Evolutionary conservation across 2,329 filamentous ascomycete genomes (phyloP).

Genomic region (Fusarium robinianum): DNA sequence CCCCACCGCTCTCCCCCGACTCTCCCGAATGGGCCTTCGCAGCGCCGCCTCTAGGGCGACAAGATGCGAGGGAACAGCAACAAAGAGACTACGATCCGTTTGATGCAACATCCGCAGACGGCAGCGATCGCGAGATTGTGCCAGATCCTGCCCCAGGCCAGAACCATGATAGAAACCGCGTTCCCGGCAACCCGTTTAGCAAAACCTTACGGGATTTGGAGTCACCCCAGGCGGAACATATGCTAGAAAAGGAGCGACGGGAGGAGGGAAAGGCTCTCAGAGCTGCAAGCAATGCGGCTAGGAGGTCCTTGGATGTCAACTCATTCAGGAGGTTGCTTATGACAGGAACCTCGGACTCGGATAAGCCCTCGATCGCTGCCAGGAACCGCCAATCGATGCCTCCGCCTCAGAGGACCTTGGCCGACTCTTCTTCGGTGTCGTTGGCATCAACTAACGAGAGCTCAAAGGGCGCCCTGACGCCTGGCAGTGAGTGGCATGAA

Average conservation of each 20-base stretch:
- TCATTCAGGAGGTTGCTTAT: slow-evolving; percentile 77
- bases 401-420: slow-evolving; percentile 7
- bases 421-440: slow-evolving; percentile 24
- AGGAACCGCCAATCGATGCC: slow-evolving; percentile 17
- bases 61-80: slow-evolving; percentile 34
- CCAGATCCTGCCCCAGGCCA: slow-evolving; percentile 32
- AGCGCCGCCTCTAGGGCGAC: slow-evolving; percentile 38
- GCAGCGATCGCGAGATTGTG: slow-evolving; percentile 37
- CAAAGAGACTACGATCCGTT: slow-evolving; percentile 41
- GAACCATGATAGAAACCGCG: slow-evolving; percentile 24
- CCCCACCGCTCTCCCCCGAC: slow-evolving; percentile 63
- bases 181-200: slow-evolving; percentile 54
- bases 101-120: slow-evolving; percentile 34
- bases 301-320: slow-evolving; percentile 70
- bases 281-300: slow-evolving; percentile 41
- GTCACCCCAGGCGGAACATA: slow-evolving; percentile 39
- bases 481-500: slow-evolving; percentile 24
- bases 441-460: slow-evolving; percentile 23
- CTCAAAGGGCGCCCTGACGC: slow-evolving; percentile 11
- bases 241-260: slow-evolving; percentile 39
- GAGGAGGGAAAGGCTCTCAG: slow-evolving; percentile 41
- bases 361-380: slow-evolving; percentile 7
- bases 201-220: slow-evolving; percentile 59
- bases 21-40: slow-evolving; percentile 46
- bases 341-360: slow-evolving; percentile 63